Percentiles rank a stretch among this genome's conserved stretches.
Conservation (phyloP, 2,329 filamentous ascomycete genomes). For the Aspergillus oerlinghausenensis region DNA sequence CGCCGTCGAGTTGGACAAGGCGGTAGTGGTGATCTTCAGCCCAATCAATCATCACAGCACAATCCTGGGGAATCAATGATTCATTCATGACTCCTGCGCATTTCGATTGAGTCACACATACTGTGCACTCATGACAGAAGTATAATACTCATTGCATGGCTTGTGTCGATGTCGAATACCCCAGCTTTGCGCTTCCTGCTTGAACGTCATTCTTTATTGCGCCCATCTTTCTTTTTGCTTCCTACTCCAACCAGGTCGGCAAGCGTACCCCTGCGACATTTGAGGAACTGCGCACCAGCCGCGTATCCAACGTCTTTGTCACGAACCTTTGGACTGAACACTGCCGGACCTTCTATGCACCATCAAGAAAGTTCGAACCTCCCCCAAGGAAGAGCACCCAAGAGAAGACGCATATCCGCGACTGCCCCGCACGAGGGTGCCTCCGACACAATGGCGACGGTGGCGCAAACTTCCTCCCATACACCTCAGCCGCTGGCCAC, state of each 20-base stretch:
- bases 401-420: constrained; percentile 30
- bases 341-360: constrained; percentile 23
- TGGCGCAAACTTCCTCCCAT: background rate
- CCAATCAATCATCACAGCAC: background rate
- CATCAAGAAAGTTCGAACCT: constrained; percentile 13
- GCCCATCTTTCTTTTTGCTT: constrained; percentile 11
- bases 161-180: constrained; percentile 18
- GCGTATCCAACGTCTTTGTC: constrained; percentile 7
- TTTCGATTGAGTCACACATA: background rate
- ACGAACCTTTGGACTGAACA: background rate
- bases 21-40: background rate
- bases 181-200: constrained; percentile 12
- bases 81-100: background rate
- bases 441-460: constrained; percentile 18
- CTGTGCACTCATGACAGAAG: background rate
- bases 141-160: constrained; percentile 8
- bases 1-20: background rate
- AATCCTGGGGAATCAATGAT: background rate
- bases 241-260: constrained; percentile 8
- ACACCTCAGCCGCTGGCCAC: constrained; percentile 17
- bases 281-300: constrained; percentile 7
- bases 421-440: constrained; percentile 18
- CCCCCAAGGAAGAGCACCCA: constrained; percentile 22
- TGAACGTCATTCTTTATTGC: constrained; percentile 11
- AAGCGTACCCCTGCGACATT: constrained; percentile 6